Conservation (phyloP, 1,284 basidiomycete genomes). For the Pseudozyma sp. region DNA sequence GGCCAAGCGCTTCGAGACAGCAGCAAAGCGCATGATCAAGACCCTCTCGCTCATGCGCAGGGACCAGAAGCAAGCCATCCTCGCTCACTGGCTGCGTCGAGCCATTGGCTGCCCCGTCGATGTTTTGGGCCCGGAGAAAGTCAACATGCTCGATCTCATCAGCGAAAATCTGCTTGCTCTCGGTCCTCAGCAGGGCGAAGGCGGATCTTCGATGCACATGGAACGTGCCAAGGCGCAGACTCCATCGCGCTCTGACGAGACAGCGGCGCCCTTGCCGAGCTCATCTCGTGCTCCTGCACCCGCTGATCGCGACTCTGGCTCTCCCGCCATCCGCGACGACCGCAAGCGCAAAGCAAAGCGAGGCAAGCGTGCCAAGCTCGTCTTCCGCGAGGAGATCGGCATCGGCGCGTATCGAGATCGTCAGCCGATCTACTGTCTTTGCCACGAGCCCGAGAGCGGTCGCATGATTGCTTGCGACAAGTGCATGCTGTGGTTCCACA, state of each 20-base stretch:
- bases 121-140: slow-evolving; percentile 50
- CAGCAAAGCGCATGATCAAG: slow-evolving; percentile 54
- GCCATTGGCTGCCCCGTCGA: slow-evolving; percentile 56
- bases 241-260: slow-evolving; percentile 22
- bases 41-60: slow-evolving; percentile 50
- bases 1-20: slow-evolving; percentile 44
- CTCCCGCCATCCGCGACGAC: slow-evolving; percentile 38
- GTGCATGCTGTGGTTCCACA: slow-evolving; percentile 68
- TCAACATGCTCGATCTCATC: slow-evolving; percentile 46
- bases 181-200: slow-evolving; percentile 8
- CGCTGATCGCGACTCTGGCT: slow-evolving; percentile 29
- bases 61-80: slow-evolving; percentile 38
- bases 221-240: slow-evolving; percentile 16
- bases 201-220: slow-evolving; percentile 10
- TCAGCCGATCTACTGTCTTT: slow-evolving; percentile 64
- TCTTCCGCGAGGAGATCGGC: slow-evolving; percentile 64
- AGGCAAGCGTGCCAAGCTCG: slow-evolving; percentile 65
- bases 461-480: slow-evolving; percentile 68
- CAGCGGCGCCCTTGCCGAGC: slow-evolving; percentile 5
- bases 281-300: slow-evolving; percentile 16
- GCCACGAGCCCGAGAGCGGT: slow-evolving; percentile 58
- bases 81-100: slow-evolving; percentile 50
- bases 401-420: slow-evolving; percentile 42
- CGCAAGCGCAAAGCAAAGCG: slow-evolving; percentile 55
- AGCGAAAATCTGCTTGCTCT: slow-evolving; percentile 29